Base-by-base conservation (phyloP, 352 stramenopile species). In the Globisporangium nunn region DNA sequence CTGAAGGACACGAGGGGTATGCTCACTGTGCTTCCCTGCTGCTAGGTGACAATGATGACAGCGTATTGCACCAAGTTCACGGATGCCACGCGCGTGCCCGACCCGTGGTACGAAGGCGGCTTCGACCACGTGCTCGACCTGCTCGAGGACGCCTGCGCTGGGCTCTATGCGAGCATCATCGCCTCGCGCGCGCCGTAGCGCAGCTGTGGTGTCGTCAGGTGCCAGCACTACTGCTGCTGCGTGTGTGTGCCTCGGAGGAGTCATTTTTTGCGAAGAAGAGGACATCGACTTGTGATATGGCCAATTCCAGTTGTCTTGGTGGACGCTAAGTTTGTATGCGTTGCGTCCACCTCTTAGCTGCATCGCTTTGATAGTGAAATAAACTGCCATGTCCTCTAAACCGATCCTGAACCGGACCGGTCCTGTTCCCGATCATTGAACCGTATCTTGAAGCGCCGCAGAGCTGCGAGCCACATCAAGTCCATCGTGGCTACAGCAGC, bases 81-180 rank as follows among this genome's bases (percentile, higher is more conserved):
- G 41, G 57, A 61, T 10, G 72, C 69, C 39, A 86, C 55, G 53
- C 76, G 75, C 29, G 82, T 95, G 8, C 82, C 86, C 0, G 84
- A 94, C 35, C 81, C 86, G 50, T 93, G 80, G 78, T 93, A 93
- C 62, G 82, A 91, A 81, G 86, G 83, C n/a, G 88, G 86, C 18
- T 96, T 96, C 52, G 88, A 96, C 60, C 75, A 85, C 46, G 88
- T 96, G 31, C 62, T 96, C 54, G 88, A 96, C 62, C 63, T 96
- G 50, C 67, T 96, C 4, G 86, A 96, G 55, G 86, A 96, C 56
- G 83, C 83, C 0, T 96, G 88, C 47, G 64, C 75, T 12, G 88
- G 86, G 15, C 71, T 96, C 14, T 93, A 88, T 62, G 60, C 74
- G 35, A 69, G 75, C 60, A 72, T 91, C 51, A 51, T 68, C 29